A percentile compares a stretch with the other conserved stretches of the same genome.
These are phyloP conservation scores for Ramichloridium luteum DNA, from an alignment of 2,329 filamentous ascomycete genomes.

Conservation along the genomic window DNA sequence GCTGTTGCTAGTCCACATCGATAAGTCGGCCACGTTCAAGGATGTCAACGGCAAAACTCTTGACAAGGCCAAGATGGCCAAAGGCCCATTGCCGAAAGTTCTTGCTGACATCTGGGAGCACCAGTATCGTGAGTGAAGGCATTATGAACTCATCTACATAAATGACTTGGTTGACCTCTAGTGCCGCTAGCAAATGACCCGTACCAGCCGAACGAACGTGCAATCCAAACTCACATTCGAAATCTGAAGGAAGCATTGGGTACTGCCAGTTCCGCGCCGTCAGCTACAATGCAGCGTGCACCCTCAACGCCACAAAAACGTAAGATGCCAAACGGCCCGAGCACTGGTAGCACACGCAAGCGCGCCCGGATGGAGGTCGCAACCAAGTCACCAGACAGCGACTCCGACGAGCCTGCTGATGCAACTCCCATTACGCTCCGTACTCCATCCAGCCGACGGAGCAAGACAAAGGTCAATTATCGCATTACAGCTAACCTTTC, in stretches of 20 bases:
- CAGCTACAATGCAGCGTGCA: background rate
- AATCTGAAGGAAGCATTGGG: background rate
- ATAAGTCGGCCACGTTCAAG: too few relatives aligned
- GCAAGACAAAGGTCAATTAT: constrained; percentile 3
- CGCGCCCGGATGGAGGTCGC: background rate
- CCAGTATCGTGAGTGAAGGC: background rate
- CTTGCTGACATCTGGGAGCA: too few relatives aligned
- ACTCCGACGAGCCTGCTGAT: background rate
- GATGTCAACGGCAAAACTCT: too few relatives aligned
- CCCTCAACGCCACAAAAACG: background rate
- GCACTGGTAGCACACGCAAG: background rate
- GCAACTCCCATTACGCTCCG: constrained; percentile 3
- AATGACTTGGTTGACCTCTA: background rate
- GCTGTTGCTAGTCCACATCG: too few relatives aligned
- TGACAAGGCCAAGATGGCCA: too few relatives aligned
- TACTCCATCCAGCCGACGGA: constrained; percentile 9
- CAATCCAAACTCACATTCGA: background rate
- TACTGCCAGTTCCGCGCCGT: background rate
- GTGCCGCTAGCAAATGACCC: background rate
- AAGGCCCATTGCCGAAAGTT: too few relatives aligned
- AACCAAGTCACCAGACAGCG: background rate
- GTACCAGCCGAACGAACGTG: background rate
- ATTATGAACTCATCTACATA: background rate
- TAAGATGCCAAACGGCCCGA: background rate
- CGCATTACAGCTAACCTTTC: constrained; percentile 3